Evolutionary conservation across 257 asterid genomes (phyloP).

Genomic region (Solanum boliviense): DNA sequence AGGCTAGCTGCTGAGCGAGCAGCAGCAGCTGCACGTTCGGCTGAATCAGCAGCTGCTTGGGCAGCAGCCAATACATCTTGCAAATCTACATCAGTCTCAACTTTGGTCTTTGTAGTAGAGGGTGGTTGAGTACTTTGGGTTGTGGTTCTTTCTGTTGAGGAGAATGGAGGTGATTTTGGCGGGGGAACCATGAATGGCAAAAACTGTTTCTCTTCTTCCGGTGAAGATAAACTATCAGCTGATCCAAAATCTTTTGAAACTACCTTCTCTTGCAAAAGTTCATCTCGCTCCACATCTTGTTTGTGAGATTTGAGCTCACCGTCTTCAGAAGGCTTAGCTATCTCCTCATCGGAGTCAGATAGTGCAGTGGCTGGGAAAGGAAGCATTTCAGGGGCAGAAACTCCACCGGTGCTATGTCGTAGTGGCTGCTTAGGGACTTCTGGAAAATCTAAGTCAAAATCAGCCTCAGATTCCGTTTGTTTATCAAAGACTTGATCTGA

Average conservation of each 20-base stretch:
- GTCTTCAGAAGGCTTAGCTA: conserved; percentile 10
- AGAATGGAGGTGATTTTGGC: conserved; percentile 21
- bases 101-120: conserved; percentile 13
- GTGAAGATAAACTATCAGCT: background rate
- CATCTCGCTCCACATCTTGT: conserved; percentile 14
- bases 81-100: conserved; percentile 35
- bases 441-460: conserved; percentile 60
- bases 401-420: conserved; percentile 29
- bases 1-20: conserved; percentile 92
- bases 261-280: conserved; percentile 1
- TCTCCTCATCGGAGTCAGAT: conserved; percentile 46
- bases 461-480: conserved; percentile 47
- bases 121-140: conserved; percentile 4
- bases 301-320: conserved; percentile 8
- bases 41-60: conserved; percentile 76
- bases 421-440: conserved; percentile 71
- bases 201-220: conserved; percentile 3
- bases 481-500: conserved; percentile 31
- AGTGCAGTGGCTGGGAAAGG: conserved; percentile 80
- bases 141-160: conserved; percentile 14
- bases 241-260: background rate
- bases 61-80: conserved; percentile 87
- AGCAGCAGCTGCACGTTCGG: conserved; percentile 88
- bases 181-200: conserved; percentile 38
- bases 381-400: conserved; percentile 63